Percentiles rank a stretch among this genome's conserved stretches.
phyloP scores from a whole-genome alignment of 352 stramenopile genomes.

The Globisporangium abappressorium region DNA sequence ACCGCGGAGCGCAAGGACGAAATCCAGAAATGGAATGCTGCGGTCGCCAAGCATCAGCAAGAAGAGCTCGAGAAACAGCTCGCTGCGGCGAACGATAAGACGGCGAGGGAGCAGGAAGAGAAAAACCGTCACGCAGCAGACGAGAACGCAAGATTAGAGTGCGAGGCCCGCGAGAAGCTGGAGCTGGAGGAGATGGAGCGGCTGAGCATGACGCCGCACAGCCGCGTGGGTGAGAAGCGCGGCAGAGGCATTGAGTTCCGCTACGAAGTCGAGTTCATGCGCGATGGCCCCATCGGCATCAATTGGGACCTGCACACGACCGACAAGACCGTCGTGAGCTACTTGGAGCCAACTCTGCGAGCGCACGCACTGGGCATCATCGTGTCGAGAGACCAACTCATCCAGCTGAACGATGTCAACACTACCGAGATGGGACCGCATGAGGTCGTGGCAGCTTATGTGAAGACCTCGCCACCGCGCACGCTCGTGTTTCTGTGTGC shows the following conservation, averaged over 20 bases:
- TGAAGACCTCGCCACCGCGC: constrained; percentile 34
- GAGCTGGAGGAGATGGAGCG: constrained; percentile 48
- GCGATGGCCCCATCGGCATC: constrained; percentile 53
- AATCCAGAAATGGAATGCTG: constrained; percentile 33
- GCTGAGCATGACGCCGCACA: constrained; percentile 54
- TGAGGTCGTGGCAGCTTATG: constrained; percentile 53
- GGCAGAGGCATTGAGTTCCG: constrained; percentile 53
- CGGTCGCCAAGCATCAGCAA: constrained; percentile 25
- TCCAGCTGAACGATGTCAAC: constrained; percentile 66
- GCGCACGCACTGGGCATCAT: constrained; percentile 54
- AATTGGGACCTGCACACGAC: constrained; percentile 64
- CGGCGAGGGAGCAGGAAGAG: constrained; percentile 31
- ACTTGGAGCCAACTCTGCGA: constrained; percentile 48
- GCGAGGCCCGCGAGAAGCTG: constrained; percentile 26
- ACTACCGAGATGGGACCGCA: constrained; percentile 48
- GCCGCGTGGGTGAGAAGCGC: constrained; percentile 34
- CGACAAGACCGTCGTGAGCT: constrained; percentile 52
- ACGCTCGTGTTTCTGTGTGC: constrained; percentile 51
- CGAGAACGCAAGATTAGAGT: constrained; percentile 34
- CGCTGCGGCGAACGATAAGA: constrained; percentile 31
- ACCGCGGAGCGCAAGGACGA: constrained; percentile 26
- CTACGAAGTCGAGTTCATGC: constrained; percentile 60
- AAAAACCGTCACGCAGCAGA: constrained; percentile 28
- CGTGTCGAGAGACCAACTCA: constrained; percentile 48
- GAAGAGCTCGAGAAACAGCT: constrained; percentile 30